Base-by-base conservation (phyloP, 805 yeast species). In the Cyberlindnera bimundalis region DNA sequence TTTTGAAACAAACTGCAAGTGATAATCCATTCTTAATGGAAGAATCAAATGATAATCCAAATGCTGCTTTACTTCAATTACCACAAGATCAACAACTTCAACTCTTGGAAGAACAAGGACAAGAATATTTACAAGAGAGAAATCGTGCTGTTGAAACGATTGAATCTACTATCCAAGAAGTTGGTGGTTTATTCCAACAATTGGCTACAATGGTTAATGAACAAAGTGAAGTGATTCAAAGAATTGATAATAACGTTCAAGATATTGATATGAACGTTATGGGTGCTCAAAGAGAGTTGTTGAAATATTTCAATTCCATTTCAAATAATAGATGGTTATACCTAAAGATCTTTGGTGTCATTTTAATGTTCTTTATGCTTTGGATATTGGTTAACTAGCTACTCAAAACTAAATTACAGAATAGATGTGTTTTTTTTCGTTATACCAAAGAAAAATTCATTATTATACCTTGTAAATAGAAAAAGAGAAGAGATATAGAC, bases 141-240 rank as follows among this genome's bases (percentile, higher is more conserved):
- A 82, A 81, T 53, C 62, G 81, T 33, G 99, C 99, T 0, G 96
- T 93, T 37, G 98, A 91, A 59, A 87, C 97, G 0, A 93, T 93
- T 37, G 99, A 93, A 60, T 76, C 88, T n/a, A 93, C 99, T 0
- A 93, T 93, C 46, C 91, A 91, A 57, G 98, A 93, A 62, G 96
- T 93, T 35, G 99, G 99, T 31, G 84, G 85, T 36, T 71, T 93
- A 45, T 93, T 93, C 67, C 91, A 86, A 55, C 99, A 93, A 64
- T 71, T 93, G 53, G 96, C 98, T 5, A 84, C 95, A 1, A 91
- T 93, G 98, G 97, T 93, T 7, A 89, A 86, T 47, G 98, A 93
- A 62, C 99, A 93, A 65, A 91, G 98, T 29, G 99, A 93, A 55
- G 85, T 84, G 13, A 91, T 93, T 42, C 98, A 91, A 62, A 72